Evolutionary conservation across 179 eudicot species (phyloP), one percentile per base, ranked within the genome.

Genomic region (Heliamphora pulchella): DNA sequence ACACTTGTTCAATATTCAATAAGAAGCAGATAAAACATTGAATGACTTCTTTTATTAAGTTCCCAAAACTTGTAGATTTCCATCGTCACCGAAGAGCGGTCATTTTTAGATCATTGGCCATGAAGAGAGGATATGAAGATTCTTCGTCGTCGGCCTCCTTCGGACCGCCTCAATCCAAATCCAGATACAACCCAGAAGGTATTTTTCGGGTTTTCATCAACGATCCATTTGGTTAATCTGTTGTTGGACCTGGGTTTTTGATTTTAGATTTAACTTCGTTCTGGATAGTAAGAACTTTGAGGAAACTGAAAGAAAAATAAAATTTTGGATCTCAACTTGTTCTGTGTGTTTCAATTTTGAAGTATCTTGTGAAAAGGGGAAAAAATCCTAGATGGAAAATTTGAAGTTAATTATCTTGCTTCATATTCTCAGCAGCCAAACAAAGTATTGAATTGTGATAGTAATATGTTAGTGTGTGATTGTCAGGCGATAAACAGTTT

Each of bases 51-150:
- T 31, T 31, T 31, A 31, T 31, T 31, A 31, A 0, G 31, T 3
- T 3, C 1, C 18, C n/a, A 59, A 15, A 31, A 31, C 14, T 41
- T 46, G 53, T 46, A 69, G 18, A 43, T 69, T 69, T 17, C 18
- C 50, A 13, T 1, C 47, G 68, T 66, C 15, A 0, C 6, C 11
- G 2, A 69, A 69, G 18, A 44, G 20, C 10, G 11, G 7, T 9
- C 39, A 18, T 43, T 67, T 67, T 8, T 3, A 46, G 46, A 31
- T 77, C 57, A 43, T 65, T 50, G 68, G 62, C 72, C 74, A 94
- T 94, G 98, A 93, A 94, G 87, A 91, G 98, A 80, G 90, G 94
- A 77, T 87, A 89, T 75, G 83, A 82, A 78, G 93, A 88, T 61
- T 85, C 97, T 65, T 89, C 97, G 15, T 82, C 94, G 6, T 83